A percentile compares a stretch with the other conserved stretches of the same genome.
These are phyloP conservation scores for Punica granatum DNA, from an alignment of 345 rosid species.

Conservation along the genomic window DNA sequence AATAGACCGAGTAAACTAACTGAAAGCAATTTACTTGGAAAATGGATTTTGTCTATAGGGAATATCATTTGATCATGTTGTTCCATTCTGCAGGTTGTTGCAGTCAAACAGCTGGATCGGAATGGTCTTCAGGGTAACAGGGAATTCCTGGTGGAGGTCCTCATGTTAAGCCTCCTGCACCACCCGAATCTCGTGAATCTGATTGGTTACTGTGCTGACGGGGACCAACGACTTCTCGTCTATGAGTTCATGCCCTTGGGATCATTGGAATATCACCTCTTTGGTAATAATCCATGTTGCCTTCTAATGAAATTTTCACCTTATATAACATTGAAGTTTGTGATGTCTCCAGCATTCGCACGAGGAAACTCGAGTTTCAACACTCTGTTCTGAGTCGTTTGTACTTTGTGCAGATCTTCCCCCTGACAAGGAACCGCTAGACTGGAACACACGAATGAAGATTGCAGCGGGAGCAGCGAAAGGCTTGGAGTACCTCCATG, in stretches of 20 bases:
- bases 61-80: not conserved
- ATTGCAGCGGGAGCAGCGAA: slow-evolving; percentile 96
- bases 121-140: slow-evolving; percentile 96
- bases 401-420: slow-evolving; percentile 48
- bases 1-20: too few species aligned
- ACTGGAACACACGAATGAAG: slow-evolving; percentile 96
- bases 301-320: not conserved
- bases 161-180: slow-evolving; percentile 97
- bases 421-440: slow-evolving; percentile 75
- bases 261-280: slow-evolving; percentile 91
- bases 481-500: slow-evolving; percentile 89
- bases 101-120: slow-evolving; percentile 89
- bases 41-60: too few species aligned
- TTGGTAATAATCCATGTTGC: slow-evolving; percentile 35
- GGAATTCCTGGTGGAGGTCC: slow-evolving; percentile 94
- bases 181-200: slow-evolving; percentile 89
- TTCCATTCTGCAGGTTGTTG: slow-evolving; percentile 52
- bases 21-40: too few species aligned
- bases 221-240: slow-evolving; percentile 92
- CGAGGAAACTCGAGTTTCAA: not conserved
- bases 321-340: too few species aligned
- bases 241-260: slow-evolving; percentile 94
- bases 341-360: not conserved
- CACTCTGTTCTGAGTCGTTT: not conserved
- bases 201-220: slow-evolving; percentile 98